Base-by-base conservation (phyloP, 768 basidiomycete genomes). In the Boletus rubroflammeus region DNA sequence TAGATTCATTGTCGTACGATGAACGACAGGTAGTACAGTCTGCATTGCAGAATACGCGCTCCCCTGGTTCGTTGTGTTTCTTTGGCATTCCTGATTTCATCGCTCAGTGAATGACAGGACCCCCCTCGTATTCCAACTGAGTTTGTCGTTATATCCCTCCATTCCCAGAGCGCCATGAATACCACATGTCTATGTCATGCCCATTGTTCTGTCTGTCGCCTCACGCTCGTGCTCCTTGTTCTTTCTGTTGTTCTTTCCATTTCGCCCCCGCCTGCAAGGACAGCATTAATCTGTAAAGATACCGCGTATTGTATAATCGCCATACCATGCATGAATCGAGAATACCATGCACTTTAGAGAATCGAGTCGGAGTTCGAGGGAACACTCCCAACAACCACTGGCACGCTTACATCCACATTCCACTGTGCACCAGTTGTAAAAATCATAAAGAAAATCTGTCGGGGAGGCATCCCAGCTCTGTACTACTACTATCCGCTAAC, bases 1-100 rank as follows among this genome's bases (percentile, higher is more conserved):
- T 85, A n/a, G 85, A 90, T 54, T 78, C 78, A 35, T 77, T 95
- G 55, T 80, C 82, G 0, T 80, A 82, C 23, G 92, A 92, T 25
- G 91, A 93, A 60, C 84, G 81, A 68, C 72, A 78, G 11, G 71
- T 78, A 1, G 65, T 94, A 56, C 76, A 85, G 35, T 69, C 72
- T 39, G 81, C 81, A 36, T 78, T 93, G 47, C 86, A 87, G 66
- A 82, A 72, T 61, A 63, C 78, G 7, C 80, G 81, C 41, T 80
- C 82, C 23, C 76, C 81, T 67, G 85, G 87, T 88, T 64, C 45
- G 80, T 76, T 34, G 14, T 14, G 11, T 49, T 57, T 43, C 8
- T 25, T 41, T 50, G 36, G 19, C 10, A 28, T 25, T 9, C 6
- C 8, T 35, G 31, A 25, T 47, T 26, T 26, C 21, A 41, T 56